Evolutionary conservation across 352 stramenopile species (phyloP).

Genomic region (Globisporangium spinosum): DNA sequence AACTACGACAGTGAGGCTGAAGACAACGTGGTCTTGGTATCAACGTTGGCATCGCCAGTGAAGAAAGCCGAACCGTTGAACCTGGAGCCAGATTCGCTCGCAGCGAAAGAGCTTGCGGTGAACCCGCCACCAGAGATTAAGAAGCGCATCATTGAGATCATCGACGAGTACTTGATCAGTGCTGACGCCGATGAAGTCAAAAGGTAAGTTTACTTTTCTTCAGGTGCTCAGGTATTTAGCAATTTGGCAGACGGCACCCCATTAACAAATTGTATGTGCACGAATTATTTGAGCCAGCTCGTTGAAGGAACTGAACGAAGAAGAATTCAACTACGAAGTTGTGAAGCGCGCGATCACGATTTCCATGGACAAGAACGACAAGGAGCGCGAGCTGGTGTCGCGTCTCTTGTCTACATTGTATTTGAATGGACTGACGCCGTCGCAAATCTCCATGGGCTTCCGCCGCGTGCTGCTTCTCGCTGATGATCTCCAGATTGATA

Average conservation of each 20-base stretch:
- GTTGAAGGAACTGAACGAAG: constrained; percentile 61
- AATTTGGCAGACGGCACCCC: not conserved
- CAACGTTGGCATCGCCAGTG: constrained; percentile 39
- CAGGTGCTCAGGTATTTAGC: not conserved
- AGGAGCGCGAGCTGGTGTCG: constrained; percentile 91
- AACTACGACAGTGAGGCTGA: constrained; percentile 92
- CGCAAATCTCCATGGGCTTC: constrained; percentile 91
- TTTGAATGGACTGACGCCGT: constrained; percentile 77
- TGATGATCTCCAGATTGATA: constrained; percentile 96
- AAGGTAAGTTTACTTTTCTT: constrained; percentile 25
- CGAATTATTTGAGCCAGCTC: constrained; percentile 32
- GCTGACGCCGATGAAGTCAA: constrained; percentile 90
- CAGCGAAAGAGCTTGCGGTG: constrained; percentile 72
- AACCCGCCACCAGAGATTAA: constrained; percentile 85
- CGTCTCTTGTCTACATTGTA: constrained; percentile 92
- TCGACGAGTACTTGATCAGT: constrained; percentile 88
- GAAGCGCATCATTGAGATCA: constrained; percentile 86
- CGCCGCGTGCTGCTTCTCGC: constrained; percentile 94
- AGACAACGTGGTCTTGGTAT: constrained; percentile 86
- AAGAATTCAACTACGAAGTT: constrained; percentile 88
- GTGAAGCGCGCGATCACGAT: constrained; percentile 95
- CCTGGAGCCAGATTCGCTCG: constrained; percentile 61
- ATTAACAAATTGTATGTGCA: not conserved
- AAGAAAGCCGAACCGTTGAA: constrained; percentile 39
- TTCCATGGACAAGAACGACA: constrained; percentile 92